Evolutionary conservation across 202 grass and related monocot species (phyloP).

Genomic region (Musa balbisiana): DNA sequence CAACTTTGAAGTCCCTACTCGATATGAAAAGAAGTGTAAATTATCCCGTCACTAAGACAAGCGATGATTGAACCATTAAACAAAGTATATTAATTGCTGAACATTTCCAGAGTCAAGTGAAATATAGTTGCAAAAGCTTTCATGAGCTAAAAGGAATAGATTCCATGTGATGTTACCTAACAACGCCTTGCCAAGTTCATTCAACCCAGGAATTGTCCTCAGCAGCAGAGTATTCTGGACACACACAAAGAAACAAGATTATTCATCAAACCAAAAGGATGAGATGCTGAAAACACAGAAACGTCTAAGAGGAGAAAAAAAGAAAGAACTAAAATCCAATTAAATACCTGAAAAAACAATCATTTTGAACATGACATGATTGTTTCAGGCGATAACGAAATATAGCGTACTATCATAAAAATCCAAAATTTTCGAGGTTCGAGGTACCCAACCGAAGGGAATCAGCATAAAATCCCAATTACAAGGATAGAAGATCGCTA

Average conservation of each 20-base stretch:
- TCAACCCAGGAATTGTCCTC: constrained; percentile 67
- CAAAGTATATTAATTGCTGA: neutral
- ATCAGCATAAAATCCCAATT: neutral
- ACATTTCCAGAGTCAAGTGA: neutral
- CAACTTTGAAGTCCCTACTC: too few species aligned
- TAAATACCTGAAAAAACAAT: neutral
- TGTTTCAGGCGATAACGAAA: too few species aligned
- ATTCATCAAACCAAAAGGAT: neutral
- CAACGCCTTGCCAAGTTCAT: constrained; percentile 81
- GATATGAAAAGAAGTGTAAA: too few species aligned
- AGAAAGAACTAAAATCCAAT: too few species aligned
- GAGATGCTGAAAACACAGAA: neutral
- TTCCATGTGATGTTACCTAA: constrained; percentile 36
- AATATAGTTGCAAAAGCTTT: neutral
- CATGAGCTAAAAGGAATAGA: neutral
- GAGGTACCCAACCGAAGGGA: neutral
- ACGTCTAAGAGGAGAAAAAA: too few species aligned
- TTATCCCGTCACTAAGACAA: neutral
- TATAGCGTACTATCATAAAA: neutral
- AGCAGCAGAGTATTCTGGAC: constrained; percentile 79
- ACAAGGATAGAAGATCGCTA: neutral
- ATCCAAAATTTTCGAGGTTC: neutral
- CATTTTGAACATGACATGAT: neutral
- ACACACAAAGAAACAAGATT: constrained; percentile 10
- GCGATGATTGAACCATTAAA: neutral